Conservation (phyloP, 2,329 filamentous ascomycete genomes). For the Chrysoporthe deuterocubensis region DNA sequence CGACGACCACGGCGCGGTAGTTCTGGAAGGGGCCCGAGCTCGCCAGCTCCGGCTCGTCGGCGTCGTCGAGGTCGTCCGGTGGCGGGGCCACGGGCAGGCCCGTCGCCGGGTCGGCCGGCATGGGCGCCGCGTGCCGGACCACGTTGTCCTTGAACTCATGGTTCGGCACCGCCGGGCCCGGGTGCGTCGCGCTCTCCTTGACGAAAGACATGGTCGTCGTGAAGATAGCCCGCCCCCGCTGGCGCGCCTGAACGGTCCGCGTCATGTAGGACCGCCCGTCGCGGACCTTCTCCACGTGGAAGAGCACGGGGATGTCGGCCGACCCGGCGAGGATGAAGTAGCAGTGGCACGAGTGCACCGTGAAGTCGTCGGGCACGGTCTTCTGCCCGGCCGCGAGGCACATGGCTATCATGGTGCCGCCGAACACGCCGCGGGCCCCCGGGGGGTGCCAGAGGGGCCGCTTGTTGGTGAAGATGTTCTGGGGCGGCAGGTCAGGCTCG, state of each 20-base stretch:
- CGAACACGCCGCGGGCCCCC: conserved; percentile 90
- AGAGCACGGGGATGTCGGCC: conserved; percentile 82
- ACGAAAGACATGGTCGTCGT: conserved; percentile 93
- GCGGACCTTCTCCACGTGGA: conserved; percentile 92
- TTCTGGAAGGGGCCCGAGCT: conserved; percentile 55
- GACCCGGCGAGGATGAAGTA: conserved; percentile 96
- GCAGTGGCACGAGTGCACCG: conserved; percentile 96
- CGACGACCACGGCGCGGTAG: conserved; percentile 46
- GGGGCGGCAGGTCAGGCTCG: conserved; percentile 7
- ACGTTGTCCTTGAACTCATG: conserved; percentile 37
- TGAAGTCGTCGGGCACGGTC: conserved; percentile 80
- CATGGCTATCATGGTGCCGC: conserved; percentile 91
- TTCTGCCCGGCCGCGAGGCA: conserved; percentile 84
- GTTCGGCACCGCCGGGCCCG: conserved; percentile 31
- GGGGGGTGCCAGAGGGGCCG: conserved; percentile 90
- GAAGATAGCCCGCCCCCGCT: conserved; percentile 88
- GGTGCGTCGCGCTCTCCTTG: conserved; percentile 59
- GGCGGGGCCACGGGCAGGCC: conserved; percentile 37
- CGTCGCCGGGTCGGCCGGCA: conserved; percentile 52
- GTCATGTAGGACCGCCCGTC: conserved; percentile 90
- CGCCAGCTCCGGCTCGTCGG: conserved; percentile 54
- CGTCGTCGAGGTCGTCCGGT: conserved; percentile 46
- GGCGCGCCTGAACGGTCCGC: conserved; percentile 91
- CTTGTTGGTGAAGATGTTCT: conserved; percentile 89
- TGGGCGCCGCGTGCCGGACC: conserved; percentile 68